Evolutionary conservation across 805 yeast species (phyloP).

Genomic region (Myxozyma mucilagina): DNA sequence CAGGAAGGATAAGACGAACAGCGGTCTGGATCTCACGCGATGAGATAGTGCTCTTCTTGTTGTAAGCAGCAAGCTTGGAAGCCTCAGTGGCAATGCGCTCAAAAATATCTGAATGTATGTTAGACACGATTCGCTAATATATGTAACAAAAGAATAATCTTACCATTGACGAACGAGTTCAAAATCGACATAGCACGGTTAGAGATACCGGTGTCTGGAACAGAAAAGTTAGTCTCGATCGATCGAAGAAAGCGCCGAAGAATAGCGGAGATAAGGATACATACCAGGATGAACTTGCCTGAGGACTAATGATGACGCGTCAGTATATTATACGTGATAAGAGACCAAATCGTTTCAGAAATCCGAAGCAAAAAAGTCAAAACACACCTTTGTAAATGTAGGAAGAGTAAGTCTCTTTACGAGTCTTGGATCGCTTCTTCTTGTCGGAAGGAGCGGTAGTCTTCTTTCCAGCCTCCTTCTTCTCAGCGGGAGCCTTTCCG

Average conservation of each 20-base stretch:
- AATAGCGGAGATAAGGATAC: constrained; percentile 6
- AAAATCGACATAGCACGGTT: constrained; percentile 98
- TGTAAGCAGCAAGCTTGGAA: constrained; percentile 97
- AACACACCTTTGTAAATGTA: constrained; percentile 77
- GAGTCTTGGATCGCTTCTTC: constrained; percentile 91
- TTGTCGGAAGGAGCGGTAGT: constrained; percentile 74
- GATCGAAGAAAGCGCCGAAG: neutral
- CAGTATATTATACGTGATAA: neutral
- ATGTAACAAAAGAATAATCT: neutral
- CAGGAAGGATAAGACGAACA: constrained; percentile 95
- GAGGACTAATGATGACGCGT: constrained; percentile 52
- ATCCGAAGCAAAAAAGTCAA: neutral
- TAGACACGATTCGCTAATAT: neutral
- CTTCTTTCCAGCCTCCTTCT: constrained; percentile 87
- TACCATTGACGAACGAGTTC: constrained; percentile 88
- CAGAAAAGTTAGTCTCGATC: neutral
- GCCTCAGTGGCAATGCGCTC: constrained; percentile 98
- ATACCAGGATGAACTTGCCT: constrained; percentile 94
- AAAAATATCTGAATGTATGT: constrained; percentile 68
- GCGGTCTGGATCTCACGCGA: constrained; percentile 99
- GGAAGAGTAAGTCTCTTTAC: constrained; percentile 98
- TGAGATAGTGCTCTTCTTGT: constrained; percentile 96
- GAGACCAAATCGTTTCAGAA: neutral
- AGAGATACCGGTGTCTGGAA: constrained; percentile 85
- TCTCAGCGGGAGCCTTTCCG: constrained; percentile 96